These are phyloP conservation scores for Fusarium marasasianum DNA, from an alignment of 2,329 filamentous ascomycete species.

Conservation along the genomic window DNA sequence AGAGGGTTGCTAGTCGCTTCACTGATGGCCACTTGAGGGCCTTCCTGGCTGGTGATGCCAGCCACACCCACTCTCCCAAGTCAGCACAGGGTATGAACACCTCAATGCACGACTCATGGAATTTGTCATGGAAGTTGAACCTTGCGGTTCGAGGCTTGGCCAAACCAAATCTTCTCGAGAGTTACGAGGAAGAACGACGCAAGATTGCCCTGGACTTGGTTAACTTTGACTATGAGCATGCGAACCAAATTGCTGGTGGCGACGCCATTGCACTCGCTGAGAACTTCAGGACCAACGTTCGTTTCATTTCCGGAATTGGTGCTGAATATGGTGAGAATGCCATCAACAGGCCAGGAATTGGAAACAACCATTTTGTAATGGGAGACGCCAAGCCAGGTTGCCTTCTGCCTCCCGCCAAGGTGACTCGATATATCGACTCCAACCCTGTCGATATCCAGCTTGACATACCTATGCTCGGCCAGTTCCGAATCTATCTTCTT, in stretches of 20 bases:
- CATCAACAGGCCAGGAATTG: constrained; percentile 55
- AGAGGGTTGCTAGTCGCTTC: constrained; percentile 76
- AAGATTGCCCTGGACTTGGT: constrained; percentile 69
- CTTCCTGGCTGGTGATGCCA: constrained; percentile 77
- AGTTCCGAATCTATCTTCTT: constrained; percentile 80
- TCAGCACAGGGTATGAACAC: constrained; percentile 76
- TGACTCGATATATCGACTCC: constrained; percentile 78
- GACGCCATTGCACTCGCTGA: constrained; percentile 70
- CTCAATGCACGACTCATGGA: constrained; percentile 69
- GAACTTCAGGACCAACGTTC: constrained; percentile 76
- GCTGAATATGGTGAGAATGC: constrained; percentile 66
- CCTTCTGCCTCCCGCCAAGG: constrained; percentile 72
- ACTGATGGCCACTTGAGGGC: constrained; percentile 68
- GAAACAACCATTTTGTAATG: constrained; percentile 52
- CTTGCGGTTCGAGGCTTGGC: constrained; percentile 65
- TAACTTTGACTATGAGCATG: constrained; percentile 67
- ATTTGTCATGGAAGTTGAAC: constrained; percentile 64
- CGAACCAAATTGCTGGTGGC: constrained; percentile 67
- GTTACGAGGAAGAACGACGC: constrained; percentile 70
- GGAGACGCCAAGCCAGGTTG: constrained; percentile 64
- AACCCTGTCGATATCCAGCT: constrained; percentile 82
- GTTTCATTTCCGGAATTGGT: constrained; percentile 78
- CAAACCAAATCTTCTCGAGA: constrained; percentile 63
- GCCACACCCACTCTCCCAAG: constrained; percentile 77
- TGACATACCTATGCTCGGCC: constrained; percentile 79